These are phyloP conservation scores for Phytophthora agathidicida DNA, from an alignment of 352 stramenopile species.

Conservation along the genomic window DNA sequence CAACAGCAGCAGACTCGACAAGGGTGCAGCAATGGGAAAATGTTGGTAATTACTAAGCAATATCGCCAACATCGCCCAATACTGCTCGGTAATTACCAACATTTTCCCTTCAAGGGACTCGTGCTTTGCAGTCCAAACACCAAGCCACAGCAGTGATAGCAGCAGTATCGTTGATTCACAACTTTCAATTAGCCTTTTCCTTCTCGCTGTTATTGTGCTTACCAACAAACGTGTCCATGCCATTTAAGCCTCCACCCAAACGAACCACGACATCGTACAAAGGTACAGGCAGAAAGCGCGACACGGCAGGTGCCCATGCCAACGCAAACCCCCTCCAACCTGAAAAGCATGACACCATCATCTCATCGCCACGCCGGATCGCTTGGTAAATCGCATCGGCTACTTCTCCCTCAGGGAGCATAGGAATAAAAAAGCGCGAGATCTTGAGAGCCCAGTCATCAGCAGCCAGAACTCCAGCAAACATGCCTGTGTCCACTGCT, in stretches of 20 bases:
- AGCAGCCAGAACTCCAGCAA: conserved; percentile 55
- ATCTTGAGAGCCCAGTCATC: conserved; percentile 43
- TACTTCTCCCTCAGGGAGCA: conserved; percentile 54
- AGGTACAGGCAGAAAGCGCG: conserved; percentile 60
- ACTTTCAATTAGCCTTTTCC: conserved; percentile 13
- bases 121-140: too few relatives aligned
- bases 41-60: too few relatives aligned
- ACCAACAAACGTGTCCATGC: conserved; percentile 82
- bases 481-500: conserved; percentile 82
- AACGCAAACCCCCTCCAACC: conserved; percentile 59
- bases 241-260: conserved; percentile 63
- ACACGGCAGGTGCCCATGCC: conserved; percentile 53
- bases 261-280: conserved; percentile 60
- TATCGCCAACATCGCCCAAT: too few relatives aligned
- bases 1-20: too few relatives aligned
- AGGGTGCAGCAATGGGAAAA: too few relatives aligned
- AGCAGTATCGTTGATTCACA: too few relatives aligned
- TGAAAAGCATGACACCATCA: conserved; percentile 71
- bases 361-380: conserved; percentile 59
- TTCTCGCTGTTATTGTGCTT: conserved; percentile 50
- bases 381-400: conserved; percentile 55
- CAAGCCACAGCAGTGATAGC: too few relatives aligned
- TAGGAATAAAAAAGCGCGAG: conserved; percentile 51
- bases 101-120: too few relatives aligned
- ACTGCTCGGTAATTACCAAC: too few relatives aligned